phyloP scores from a whole-genome alignment of 192 early-diverging fungal genomes.

The Entomortierella beljakovae region DNA sequence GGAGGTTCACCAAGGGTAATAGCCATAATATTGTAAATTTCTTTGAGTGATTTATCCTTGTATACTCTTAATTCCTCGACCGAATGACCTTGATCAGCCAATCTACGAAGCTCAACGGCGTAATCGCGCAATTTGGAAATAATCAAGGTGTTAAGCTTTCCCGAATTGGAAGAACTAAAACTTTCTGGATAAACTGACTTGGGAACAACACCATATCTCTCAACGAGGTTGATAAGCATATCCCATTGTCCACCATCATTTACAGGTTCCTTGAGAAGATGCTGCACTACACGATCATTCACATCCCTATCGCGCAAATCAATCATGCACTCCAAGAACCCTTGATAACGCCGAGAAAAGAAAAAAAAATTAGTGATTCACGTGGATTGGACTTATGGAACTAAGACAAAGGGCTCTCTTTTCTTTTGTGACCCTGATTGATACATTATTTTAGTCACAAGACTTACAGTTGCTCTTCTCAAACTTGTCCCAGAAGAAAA shows the following conservation, averaged over 20 bases:
- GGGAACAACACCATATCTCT: constrained; percentile 82
- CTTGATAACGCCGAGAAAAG: constrained; percentile 13
- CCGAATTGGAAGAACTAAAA: constrained; percentile 69
- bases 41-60: constrained; percentile 72
- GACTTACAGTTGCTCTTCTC: constrained; percentile 81
- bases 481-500: constrained; percentile 84
- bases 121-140: constrained; percentile 75
- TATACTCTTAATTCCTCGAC: constrained; percentile 56
- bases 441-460: background rate
- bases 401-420: too few relatives aligned
- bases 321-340: constrained; percentile 83
- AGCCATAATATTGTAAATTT: constrained; percentile 76
- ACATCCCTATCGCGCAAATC: constrained; percentile 69
- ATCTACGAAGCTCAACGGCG: constrained; percentile 69
- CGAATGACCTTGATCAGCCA: constrained; percentile 57
- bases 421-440: too few relatives aligned
- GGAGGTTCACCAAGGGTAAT: constrained; percentile 82
- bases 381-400: background rate
- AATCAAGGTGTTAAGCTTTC: constrained; percentile 70
- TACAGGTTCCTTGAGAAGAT: constrained; percentile 73
- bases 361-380: constrained; percentile 1
- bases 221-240: constrained; percentile 81
- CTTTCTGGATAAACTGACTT: constrained; percentile 74
- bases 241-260: constrained; percentile 84
- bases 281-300: constrained; percentile 76